Conservation (phyloP, 306 rosid species). For the Casuarina glauca region DNA sequence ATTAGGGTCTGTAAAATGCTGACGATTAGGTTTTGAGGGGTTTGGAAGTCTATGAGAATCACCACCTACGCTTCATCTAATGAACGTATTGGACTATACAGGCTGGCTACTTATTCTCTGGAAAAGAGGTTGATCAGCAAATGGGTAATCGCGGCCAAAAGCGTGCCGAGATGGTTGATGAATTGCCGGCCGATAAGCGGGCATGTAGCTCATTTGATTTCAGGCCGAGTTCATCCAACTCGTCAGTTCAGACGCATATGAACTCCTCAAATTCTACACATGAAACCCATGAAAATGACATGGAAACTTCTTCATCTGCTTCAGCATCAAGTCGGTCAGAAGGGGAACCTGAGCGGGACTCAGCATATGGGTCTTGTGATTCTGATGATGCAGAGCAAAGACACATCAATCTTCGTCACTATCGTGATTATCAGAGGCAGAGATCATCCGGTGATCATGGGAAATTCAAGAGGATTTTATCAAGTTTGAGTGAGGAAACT, state of each 20-base stretch:
- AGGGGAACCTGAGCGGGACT: conserved; percentile 83
- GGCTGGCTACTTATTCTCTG: conserved; percentile 34
- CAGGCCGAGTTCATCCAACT: conserved; percentile 80
- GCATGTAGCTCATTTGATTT: conserved; percentile 82
- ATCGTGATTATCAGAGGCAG: conserved; percentile 70
- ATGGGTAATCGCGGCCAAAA: conserved; percentile 95
- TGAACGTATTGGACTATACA: conserved; percentile 32
- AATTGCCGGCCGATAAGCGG: conserved; percentile 90
- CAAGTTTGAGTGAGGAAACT: conserved; percentile 62
- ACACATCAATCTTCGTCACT: conserved; percentile 57
- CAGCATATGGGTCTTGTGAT: conserved; percentile 89
- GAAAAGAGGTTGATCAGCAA: conserved; percentile 26
- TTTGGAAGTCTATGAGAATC: conserved; percentile 25
- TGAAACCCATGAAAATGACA: conserved; percentile 71
- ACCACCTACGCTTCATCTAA: conserved; percentile 20
- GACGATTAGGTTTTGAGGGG: conserved; percentile 3
- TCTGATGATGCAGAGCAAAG: conserved; percentile 84
- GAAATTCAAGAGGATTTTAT: conserved; percentile 64
- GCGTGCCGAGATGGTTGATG: conserved; percentile 77
- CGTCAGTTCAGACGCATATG: conserved; percentile 59
- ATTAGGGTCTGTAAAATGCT: background rate
- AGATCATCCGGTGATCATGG: conserved; percentile 80
- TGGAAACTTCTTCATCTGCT: conserved; percentile 93
- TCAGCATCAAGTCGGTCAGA: conserved; percentile 83
- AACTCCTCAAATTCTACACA: conserved; percentile 42